Base-by-base conservation (phyloP, 78 protist genomes). In the Planoprotostelium fungivorum region DNA sequence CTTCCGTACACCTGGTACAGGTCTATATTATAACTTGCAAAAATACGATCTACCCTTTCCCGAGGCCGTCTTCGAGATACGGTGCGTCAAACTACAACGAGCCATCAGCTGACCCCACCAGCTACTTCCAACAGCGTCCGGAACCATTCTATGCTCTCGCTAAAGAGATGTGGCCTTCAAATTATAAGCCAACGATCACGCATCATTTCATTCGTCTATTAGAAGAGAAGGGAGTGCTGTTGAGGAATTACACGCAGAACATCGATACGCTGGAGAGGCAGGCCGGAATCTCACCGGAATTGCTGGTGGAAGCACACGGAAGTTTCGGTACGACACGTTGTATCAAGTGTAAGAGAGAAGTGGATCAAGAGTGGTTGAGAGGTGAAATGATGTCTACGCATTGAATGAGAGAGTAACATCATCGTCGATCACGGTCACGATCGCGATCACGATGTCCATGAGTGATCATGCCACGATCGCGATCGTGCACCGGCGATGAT, bases 201-300 rank as follows among this genome's bases (percentile, higher is more conserved):
- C 99, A 98, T 89, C 35, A 92, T 38, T 96, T 98, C 90, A 51
- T 96, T 37, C 29, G 63, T 84, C n/a, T 92, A 73, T 90, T 98
- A 29, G 63, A 87, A 0, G 94, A 96, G 29, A 83, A 87, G 39
- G 94, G 95, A 1, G 28, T 92, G 38, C 91, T 98, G 63, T 89
- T 87, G 37, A 88, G 97, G 31, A 63, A 86, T 38, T 98, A 94
- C 93, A 94, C 98, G 63, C 99, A 98, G 89, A 98, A 98, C 90
- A 96, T 98, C 35, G 99, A 98, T 83, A 87, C 92, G 51, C 91
- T 98, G 31, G 98, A 97, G 93, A 83, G 93, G 37, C 38, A 34
- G 31, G 96, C 97, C 16, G 97, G 95, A n/a, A 37, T 96, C 0
- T 90, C 93, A 0, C 84, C 0, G 0, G 94, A 92, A 35, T 23